Percentiles rank a stretch among this genome's conserved stretches.
These are phyloP conservation scores for Salvia splendens DNA, from an alignment of 257 asterid species.

Conservation along the genomic window DNA sequence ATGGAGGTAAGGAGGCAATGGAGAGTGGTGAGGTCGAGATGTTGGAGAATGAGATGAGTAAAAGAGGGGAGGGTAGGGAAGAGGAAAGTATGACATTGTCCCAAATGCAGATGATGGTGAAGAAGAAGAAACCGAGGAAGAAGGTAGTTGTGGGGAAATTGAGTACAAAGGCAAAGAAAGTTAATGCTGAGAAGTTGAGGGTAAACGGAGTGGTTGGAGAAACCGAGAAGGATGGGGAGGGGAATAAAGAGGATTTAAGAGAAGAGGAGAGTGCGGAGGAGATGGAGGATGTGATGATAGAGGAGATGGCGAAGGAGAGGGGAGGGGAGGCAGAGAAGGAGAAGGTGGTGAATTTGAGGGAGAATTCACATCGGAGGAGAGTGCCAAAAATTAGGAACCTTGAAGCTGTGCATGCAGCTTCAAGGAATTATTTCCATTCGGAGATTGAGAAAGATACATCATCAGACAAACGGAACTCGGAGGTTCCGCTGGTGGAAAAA, in stretches of 20 bases:
- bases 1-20: constrained; percentile 29
- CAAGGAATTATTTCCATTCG: constrained; percentile 18
- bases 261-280: constrained; percentile 21
- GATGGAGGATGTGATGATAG: not conserved
- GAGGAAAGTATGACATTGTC: constrained; percentile 83
- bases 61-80: constrained; percentile 43
- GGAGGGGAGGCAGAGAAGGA: constrained; percentile 26
- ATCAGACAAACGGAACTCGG: constrained; percentile 31
- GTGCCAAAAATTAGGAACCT: constrained; percentile 28
- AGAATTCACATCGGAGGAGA: constrained; percentile 32
- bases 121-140: constrained; percentile 46
- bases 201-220: constrained; percentile 6
- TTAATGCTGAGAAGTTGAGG: constrained; percentile 27
- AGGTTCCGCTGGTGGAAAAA: constrained; percentile 35
- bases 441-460: constrained; percentile 31
- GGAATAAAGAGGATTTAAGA: constrained; percentile 3
- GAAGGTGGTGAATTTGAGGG: constrained; percentile 13
- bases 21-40: constrained; percentile 31
- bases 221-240: too few species aligned
- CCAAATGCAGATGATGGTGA: constrained; percentile 64
- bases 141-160: too few species aligned
- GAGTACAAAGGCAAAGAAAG: constrained; percentile 5
- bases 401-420: constrained; percentile 28
- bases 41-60: constrained; percentile 31
- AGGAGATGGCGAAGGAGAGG: constrained; percentile 17